Percentiles rank a stretch among this genome's conserved stretches.
phyloP scores from a whole-genome alignment of 305 asterid genomes.

The Fraxinus latifolia region DNA sequence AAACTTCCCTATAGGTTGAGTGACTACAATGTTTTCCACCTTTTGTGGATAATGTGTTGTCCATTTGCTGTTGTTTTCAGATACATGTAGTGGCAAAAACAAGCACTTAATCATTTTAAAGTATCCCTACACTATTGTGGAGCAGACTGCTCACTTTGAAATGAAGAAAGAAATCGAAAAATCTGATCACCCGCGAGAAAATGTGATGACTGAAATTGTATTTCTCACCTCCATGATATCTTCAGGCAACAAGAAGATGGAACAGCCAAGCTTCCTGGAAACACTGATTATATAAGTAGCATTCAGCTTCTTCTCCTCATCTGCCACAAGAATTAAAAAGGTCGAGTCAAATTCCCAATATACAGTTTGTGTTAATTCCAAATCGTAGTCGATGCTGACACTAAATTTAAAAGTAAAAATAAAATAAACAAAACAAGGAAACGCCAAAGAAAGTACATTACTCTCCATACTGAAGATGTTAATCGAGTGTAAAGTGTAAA shows the following conservation, averaged over 20 bases:
- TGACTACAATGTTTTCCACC: not conserved
- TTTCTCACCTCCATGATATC: conserved; percentile 85
- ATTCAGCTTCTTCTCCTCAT: conserved; percentile 89
- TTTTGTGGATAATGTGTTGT: not conserved
- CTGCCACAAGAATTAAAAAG: conserved; percentile 32
- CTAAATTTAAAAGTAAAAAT: not conserved
- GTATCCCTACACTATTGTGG: not conserved
- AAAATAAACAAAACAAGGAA: not conserved
- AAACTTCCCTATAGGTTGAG: not conserved
- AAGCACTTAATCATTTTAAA: not conserved
- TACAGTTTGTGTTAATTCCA: not conserved
- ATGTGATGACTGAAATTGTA: conserved; percentile 11
- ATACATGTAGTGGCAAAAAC: not conserved
- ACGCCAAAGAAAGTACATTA: not conserved
- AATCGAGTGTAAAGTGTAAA: not conserved
- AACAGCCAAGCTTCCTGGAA: conserved; percentile 95
- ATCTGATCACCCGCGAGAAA: conserved; percentile 1
- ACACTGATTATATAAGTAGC: conserved; percentile 96
- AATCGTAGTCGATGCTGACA: not conserved
- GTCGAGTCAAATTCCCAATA: conserved; percentile 14
- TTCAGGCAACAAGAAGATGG: conserved; percentile 94
- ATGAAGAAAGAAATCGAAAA: not conserved
- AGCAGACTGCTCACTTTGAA: not conserved
- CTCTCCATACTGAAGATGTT: not conserved
- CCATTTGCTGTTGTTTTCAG: not conserved